Evolutionary conservation across 2,329 filamentous ascomycete species (phyloP), one percentile per base, ranked within the genome.

Genomic region (Lachnellula hyalina): DNA sequence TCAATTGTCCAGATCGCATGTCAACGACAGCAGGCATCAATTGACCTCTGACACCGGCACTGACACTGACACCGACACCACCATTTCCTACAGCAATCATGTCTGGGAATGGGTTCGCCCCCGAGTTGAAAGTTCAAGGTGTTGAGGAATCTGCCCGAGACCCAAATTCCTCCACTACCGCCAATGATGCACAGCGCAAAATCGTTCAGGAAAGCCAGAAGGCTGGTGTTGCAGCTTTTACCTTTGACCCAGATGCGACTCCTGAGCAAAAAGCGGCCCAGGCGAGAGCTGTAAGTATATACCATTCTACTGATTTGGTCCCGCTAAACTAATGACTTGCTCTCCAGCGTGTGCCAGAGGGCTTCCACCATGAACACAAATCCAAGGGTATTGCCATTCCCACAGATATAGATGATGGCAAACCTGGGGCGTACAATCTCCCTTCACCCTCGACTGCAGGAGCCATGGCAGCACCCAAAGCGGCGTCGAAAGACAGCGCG

Each of bases 201-300:
- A 80, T 96, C 48, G 79, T 96, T 25, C 77, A 89, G 52, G 85
- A 96, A 71, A 90, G 89, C 63, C 83, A 80, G 67, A 86, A 87
- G 65, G 89, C 87, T 12, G 94, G 94, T 42, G 83, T 87, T 23
- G 75, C 86, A 32, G 92, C 90, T 60, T 94, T 89, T 70, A 82
- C 85, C 59, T 99, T 97, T 74, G 82, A 99, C 68, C 90, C 94
- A 0, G 75, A 96, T 75, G 92, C 91, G 42, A 86, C 80, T 44
- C 80, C 87, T 0, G 89, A 91, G 70, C 80, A 96, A 72, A 99
- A 99, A 77, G 86, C 82, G 58, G 86, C 86, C 34, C 89, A 92
- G 69, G 86, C 87, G 21, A 78, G 81, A 78, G 82, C 85, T 68
- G 90, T 96, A 79, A 66, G 86, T 78, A 32, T 28, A 15, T 47